Evolutionary conservation across 495 filamentous ascomycete species (phyloP).

Genomic region (Neurospora pannonica): DNA sequence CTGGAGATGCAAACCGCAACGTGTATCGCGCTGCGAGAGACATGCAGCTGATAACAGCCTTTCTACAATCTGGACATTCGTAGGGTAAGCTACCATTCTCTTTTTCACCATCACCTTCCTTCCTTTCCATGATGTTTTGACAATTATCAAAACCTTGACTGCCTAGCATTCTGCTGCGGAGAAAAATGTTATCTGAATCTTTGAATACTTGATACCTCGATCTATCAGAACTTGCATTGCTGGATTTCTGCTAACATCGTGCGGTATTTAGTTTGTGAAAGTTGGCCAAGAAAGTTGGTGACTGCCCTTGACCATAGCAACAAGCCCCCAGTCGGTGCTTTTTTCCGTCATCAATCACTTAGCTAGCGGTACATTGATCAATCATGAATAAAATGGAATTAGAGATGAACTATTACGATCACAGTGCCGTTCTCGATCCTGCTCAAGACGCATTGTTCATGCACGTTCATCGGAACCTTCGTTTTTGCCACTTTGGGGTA

Average conservation of each 20-base stretch:
- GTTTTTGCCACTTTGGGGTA: background rate
- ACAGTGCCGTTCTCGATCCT: background rate
- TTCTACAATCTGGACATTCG: background rate
- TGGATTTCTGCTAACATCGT: background rate
- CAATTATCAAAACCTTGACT: constrained; percentile 29
- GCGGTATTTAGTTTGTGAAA: background rate
- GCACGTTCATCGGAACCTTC: background rate
- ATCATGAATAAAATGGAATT: background rate
- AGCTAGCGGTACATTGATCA: background rate
- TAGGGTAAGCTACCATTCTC: background rate
- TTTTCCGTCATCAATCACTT: background rate
- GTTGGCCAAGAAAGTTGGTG: background rate
- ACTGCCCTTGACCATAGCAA: background rate
- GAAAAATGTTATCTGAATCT: constrained; percentile 9
- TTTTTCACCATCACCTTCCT: background rate
- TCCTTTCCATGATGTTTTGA: constrained; percentile 15
- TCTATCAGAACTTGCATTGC: background rate
- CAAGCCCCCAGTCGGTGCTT: background rate
- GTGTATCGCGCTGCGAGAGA: background rate
- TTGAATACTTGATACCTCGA: background rate
- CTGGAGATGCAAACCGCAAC: background rate
- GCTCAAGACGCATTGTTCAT: background rate
- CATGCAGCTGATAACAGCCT: background rate
- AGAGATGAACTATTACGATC: background rate
- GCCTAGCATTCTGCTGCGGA: constrained; percentile 19